Conservation (phyloP, 176 grass and related monocot species). For the Poa annua region DNA sequence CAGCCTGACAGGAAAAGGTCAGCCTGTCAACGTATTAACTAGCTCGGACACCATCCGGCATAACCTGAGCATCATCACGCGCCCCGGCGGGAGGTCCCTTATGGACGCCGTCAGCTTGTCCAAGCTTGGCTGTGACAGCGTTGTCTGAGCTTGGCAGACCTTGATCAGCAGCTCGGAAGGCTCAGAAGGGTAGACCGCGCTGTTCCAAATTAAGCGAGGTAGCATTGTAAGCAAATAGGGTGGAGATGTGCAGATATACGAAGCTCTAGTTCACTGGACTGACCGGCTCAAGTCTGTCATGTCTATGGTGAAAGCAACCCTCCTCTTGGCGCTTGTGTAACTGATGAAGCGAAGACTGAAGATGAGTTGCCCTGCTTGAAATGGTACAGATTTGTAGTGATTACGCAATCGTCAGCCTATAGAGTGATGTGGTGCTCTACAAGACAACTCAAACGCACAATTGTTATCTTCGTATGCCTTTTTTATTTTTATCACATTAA, state of each 20-base stretch:
- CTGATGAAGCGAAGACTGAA: slow-evolving; percentile 67
- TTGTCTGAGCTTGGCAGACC: slow-evolving; percentile 54
- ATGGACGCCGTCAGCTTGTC: slow-evolving; percentile 49
- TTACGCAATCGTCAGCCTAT: not conserved
- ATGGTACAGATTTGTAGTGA: slow-evolving; percentile 28
- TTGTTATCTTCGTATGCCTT: slow-evolving; percentile 22
- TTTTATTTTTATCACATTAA: slow-evolving; percentile 21
- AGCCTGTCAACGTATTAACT: slow-evolving; percentile 37
- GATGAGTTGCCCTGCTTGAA: slow-evolving; percentile 63
- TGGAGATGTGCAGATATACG: not conserved
- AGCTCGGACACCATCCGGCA: slow-evolving; percentile 59
- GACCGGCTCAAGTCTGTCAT: slow-evolving; percentile 79
- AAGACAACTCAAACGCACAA: not conserved
- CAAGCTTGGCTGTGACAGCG: slow-evolving; percentile 41
- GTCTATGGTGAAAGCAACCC: slow-evolving; percentile 59
- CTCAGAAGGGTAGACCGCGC: slow-evolving; percentile 71
- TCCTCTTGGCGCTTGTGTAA: slow-evolving; percentile 66
- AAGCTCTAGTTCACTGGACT: slow-evolving; percentile 37
- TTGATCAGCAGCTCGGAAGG: slow-evolving; percentile 68
- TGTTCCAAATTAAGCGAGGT: slow-evolving; percentile 54
- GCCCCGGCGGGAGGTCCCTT: slow-evolving; percentile 57
- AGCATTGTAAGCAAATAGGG: not conserved
- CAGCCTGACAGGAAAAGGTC: not conserved
- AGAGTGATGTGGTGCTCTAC: not conserved
- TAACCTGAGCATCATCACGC: slow-evolving; percentile 56